These are phyloP conservation scores for Fistulifera pelliculosa DNA, from an alignment of 108 stramenopile genomes.

Conservation along the genomic window DNA sequence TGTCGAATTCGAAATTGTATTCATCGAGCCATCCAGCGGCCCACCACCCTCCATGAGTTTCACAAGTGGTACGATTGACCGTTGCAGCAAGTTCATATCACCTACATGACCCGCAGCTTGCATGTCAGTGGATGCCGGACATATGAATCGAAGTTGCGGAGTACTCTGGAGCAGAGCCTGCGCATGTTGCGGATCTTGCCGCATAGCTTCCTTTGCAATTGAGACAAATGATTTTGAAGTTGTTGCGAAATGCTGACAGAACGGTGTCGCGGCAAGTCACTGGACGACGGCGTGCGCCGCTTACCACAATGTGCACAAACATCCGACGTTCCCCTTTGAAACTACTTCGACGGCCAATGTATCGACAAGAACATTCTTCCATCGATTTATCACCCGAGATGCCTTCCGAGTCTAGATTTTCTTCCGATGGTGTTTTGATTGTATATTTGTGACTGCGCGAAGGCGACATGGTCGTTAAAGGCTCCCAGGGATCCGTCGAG, in stretches of 20 bases:
- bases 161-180: conserved; percentile 57
- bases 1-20: not conserved
- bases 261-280: conserved; percentile 11
- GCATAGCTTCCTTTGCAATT: conserved; percentile 2
- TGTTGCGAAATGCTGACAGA: conserved; percentile 2
- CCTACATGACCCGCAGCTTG: conserved; percentile 7
- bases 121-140: conserved; percentile 64
- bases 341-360: not conserved
- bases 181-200: conserved; percentile 43
- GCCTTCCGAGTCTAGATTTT: not conserved
- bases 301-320: not conserved
- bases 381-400: conserved; percentile 10
- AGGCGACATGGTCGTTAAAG: not conserved
- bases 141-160: conserved; percentile 68
- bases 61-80: not conserved
- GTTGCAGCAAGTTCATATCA: not conserved
- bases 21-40: no score
- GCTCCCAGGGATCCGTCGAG: conserved; percentile 8
- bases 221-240: not conserved
- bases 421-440: conserved; percentile 1
- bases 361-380: conserved; percentile 1
- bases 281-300: not conserved
- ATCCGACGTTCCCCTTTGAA: no score
- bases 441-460: not conserved
- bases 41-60: no score